Evolutionary conservation across 2,329 filamentous ascomycete species (phyloP).

Genomic region (Capronia coronata): DNA sequence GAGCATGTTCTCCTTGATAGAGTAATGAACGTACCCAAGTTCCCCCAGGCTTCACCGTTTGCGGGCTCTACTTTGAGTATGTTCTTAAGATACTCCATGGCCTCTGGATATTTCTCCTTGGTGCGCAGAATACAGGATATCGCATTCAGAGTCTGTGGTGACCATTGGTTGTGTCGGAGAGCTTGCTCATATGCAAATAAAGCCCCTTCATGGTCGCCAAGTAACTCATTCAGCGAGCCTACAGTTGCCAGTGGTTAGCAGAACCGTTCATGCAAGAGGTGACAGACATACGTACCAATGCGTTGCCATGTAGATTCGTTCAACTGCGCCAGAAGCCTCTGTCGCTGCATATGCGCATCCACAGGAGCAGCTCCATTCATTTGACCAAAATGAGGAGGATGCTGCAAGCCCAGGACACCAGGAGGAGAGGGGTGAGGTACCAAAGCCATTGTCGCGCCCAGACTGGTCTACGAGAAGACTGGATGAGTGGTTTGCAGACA

Average conservation of each 20-base stretch:
- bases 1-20: conserved; percentile 26
- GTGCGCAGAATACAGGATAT: conserved; percentile 87
- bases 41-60: conserved; percentile 96
- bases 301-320: conserved; percentile 91
- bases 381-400: conserved; percentile 40
- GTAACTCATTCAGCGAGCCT: conserved; percentile 81
- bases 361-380: conserved; percentile 46
- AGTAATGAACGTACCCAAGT: conserved; percentile 60
- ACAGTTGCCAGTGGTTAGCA: conserved; percentile 15
- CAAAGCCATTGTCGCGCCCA: conserved; percentile 13
- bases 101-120: conserved; percentile 88
- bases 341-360: conserved; percentile 32
- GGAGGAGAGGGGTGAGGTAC: conserved; percentile 24
- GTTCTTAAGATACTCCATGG: conserved; percentile 83
- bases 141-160: conserved; percentile 84
- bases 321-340: conserved; percentile 65
- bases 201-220: conserved; percentile 83
- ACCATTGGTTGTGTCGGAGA: conserved; percentile 78
- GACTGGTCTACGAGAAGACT: neutral
- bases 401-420: conserved; percentile 21
- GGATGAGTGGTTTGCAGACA: neutral
- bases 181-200: conserved; percentile 87
- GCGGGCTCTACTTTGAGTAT: conserved; percentile 82
- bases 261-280: neutral
- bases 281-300: conserved; percentile 61